Conservation (phyloP, 2,329 filamentous ascomycete genomes). For the Cladosporium sp. region DNA sequence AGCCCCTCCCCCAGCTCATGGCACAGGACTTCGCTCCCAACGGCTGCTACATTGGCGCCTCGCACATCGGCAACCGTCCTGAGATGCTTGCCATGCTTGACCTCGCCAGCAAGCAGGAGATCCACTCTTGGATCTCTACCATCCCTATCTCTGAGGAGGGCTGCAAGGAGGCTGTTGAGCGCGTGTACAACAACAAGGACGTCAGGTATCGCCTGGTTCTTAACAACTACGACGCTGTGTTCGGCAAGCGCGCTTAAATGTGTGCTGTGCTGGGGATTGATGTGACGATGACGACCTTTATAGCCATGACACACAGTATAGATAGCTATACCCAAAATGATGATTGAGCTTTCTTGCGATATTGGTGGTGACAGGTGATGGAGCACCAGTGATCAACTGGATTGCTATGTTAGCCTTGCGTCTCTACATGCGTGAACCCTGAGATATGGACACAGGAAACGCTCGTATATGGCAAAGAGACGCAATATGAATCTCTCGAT, state of each 20-base stretch:
- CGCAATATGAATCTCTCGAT: no score
- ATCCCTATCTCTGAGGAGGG: constrained; percentile 69
- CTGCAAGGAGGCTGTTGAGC: constrained; percentile 65
- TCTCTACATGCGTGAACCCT: no score
- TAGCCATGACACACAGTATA: constrained; percentile 5
- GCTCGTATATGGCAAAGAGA: no score
- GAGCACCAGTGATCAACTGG: no score
- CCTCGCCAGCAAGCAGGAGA: constrained; percentile 47
- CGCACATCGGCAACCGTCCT: constrained; percentile 44
- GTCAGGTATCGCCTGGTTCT: constrained; percentile 70
- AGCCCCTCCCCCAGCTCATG: constrained; percentile 51
- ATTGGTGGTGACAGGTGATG: background rate
- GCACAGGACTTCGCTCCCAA: constrained; percentile 72
- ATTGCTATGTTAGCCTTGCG: no score
- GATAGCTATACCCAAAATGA: constrained; percentile 1
- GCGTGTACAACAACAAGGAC: constrained; percentile 63
- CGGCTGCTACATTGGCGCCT: constrained; percentile 54
- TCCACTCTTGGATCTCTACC: constrained; percentile 56
- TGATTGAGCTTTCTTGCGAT: background rate
- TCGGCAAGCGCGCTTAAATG: constrained; percentile 47
- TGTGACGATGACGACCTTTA: constrained; percentile 8
- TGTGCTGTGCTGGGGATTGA: background rate
- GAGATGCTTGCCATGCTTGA: constrained; percentile 52
- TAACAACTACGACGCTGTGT: constrained; percentile 63
- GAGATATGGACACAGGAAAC: no score